Conservation (phyloP, 1,139 yeast species). For the Lodderomyces jiufengensis region DNA sequence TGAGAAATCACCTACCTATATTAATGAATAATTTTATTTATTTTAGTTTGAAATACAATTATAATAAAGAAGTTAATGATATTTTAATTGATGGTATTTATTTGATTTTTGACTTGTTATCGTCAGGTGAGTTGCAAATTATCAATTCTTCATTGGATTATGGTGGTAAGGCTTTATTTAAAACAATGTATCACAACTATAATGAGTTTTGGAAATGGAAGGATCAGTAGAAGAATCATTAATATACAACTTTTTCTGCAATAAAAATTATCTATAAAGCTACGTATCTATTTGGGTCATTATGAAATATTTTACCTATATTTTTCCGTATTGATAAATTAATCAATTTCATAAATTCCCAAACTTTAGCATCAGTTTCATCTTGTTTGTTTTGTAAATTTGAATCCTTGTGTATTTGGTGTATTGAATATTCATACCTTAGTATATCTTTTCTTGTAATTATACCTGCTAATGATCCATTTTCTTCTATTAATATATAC, state of each 20-base stretch:
- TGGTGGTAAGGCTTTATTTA: constrained; percentile 67
- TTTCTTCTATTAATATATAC: constrained; percentile 58
- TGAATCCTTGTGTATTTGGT: constrained; percentile 12
- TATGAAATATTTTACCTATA: constrained; percentile 29
- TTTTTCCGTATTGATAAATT: constrained; percentile 20
- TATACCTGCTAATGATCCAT: constrained; percentile 55
- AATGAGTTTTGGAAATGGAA: constrained; percentile 82
- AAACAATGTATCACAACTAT: constrained; percentile 66
- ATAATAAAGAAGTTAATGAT: constrained; percentile 47
- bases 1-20: constrained; percentile 62
- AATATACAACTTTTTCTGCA: constrained; percentile 4
- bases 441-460: constrained; percentile 67
- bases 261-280: constrained; percentile 7
- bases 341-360: constrained; percentile 32
- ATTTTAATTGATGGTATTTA: constrained; percentile 56
- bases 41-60: constrained; percentile 48
- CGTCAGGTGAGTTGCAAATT: constrained; percentile 60
- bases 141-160: constrained; percentile 70
- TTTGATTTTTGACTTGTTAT: constrained; percentile 64
- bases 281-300: constrained; percentile 26
- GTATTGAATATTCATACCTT: constrained; percentile 45
- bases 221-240: constrained; percentile 36
- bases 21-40: constrained; percentile 56
- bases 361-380: constrained; percentile 31
- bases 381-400: constrained; percentile 15